Evolutionary conservation across 2,329 filamentous ascomycete genomes (phyloP).

Genomic region (Xylaria sp.): DNA sequence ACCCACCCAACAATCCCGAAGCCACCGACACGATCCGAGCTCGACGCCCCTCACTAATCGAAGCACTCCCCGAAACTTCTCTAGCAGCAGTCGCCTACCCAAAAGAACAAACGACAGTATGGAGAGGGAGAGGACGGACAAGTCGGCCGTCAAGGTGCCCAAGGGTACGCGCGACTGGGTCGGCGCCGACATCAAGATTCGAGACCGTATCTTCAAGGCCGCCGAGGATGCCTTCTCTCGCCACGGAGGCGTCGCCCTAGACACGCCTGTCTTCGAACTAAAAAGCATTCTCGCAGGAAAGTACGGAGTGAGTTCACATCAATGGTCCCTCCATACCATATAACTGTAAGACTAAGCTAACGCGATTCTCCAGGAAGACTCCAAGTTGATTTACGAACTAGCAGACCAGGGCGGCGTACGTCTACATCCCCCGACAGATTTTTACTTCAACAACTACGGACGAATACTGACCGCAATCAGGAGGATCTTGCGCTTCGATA

Average conservation of each 20-base stretch:
- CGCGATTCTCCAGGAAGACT: constrained; percentile 34
- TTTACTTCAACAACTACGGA: neutral
- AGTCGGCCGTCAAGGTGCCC: constrained; percentile 72
- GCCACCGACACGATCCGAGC: too few relatives aligned
- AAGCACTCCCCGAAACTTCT: neutral
- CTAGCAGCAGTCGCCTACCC: neutral
- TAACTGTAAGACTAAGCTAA: constrained; percentile 3
- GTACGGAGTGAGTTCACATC: constrained; percentile 23
- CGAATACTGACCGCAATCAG: constrained; percentile 10
- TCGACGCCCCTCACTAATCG: neutral
- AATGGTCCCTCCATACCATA: neutral
- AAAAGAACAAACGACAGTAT: neutral
- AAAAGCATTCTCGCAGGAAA: constrained; percentile 76
- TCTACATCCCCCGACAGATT: constrained; percentile 64
- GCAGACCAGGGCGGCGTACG: constrained; percentile 84
- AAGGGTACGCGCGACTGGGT: constrained; percentile 92
- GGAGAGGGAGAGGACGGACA: constrained; percentile 26
- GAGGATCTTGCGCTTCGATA: constrained; percentile 83
- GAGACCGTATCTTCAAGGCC: constrained; percentile 76
- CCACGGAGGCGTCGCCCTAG: constrained; percentile 71
- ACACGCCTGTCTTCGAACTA: constrained; percentile 76
- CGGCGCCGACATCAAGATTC: constrained; percentile 78
- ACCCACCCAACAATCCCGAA: too few relatives aligned
- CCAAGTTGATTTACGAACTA: constrained; percentile 77
- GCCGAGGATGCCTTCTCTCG: constrained; percentile 55